A percentile compares a stretch with the other conserved stretches of the same genome.
phyloP scores from a whole-genome alignment of 768 basidiomycete species.

The Kwoniella botswanensis region DNA sequence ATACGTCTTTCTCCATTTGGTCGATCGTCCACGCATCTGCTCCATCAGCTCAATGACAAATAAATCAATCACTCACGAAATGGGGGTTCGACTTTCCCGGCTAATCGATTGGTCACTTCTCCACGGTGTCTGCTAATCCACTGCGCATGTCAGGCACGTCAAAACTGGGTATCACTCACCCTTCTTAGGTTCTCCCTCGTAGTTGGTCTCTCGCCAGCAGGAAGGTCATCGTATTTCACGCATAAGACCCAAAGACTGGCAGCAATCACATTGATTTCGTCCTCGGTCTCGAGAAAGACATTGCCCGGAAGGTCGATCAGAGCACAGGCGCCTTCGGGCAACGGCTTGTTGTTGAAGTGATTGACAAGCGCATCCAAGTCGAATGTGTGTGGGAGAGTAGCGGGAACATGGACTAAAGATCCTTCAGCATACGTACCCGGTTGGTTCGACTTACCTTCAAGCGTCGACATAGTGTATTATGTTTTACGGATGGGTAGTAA shows the following conservation, averaged over 20 bases:
- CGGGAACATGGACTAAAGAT: conserved; percentile 13
- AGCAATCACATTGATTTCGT: conserved; percentile 48
- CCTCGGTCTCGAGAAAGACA: conserved; percentile 49
- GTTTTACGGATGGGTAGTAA: neutral
- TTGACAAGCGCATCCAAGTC: conserved; percentile 23
- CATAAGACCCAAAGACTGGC: conserved; percentile 38
- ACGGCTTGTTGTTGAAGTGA: conserved; percentile 44
- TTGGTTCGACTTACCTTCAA: conserved; percentile 4
- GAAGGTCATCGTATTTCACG: conserved; percentile 42
- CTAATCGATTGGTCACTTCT: conserved; percentile 28
- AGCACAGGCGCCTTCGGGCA: conserved; percentile 32
- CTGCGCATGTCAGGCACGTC: conserved; percentile 18
- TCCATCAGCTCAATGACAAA: conserved; percentile 9
- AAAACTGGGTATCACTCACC: conserved; percentile 20
- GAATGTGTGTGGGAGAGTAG: conserved; percentile 42
- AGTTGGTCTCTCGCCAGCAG: conserved; percentile 34
- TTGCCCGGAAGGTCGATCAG: conserved; percentile 45
- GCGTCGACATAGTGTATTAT: neutral
- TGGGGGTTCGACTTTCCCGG: conserved; percentile 47
- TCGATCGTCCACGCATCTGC: conserved; percentile 42
- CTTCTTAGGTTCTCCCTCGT: conserved; percentile 35
- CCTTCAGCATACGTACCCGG: conserved; percentile 6
- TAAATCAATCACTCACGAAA: conserved; percentile 40
- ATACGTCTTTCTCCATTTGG: conserved; percentile 45
- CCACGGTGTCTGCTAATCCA: conserved; percentile 37